Percentiles rank a stretch among this genome's conserved stretches.
Conservation (phyloP, 257 asterid genomes). For the Jacaranda copaia region DNA sequence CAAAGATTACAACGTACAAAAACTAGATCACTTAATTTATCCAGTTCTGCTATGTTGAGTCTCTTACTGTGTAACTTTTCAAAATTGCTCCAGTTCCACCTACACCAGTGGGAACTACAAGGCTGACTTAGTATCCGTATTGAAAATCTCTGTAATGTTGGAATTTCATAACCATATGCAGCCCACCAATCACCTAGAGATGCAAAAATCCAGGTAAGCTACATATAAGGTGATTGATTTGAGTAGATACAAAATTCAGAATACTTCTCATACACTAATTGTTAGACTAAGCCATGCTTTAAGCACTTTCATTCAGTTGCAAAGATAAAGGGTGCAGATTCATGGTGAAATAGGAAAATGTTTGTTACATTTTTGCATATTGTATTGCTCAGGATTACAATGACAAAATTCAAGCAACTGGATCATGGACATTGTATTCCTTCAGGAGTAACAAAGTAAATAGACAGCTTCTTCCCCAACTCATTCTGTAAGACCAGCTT, state of each 20-base stretch:
- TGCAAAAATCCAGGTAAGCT: slow-evolving; percentile 4
- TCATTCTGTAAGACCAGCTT: neutral
- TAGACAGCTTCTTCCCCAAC: neutral
- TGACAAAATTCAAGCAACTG: slow-evolving; percentile 4
- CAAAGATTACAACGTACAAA: slow-evolving; percentile 57
- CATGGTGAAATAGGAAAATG: neutral
- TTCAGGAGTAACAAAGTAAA: neutral
- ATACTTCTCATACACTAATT: neutral
- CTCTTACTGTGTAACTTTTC: slow-evolving; percentile 39
- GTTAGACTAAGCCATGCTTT: neutral
- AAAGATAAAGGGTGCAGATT: neutral
- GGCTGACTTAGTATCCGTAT: slow-evolving; percentile 54
- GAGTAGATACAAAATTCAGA: neutral
- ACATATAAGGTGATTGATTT: neutral
- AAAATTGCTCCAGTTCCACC: slow-evolving; percentile 58
- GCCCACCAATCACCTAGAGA: slow-evolving; percentile 61
- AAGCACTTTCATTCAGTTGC: neutral
- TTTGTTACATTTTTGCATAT: neutral
- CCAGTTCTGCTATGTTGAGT: slow-evolving; percentile 35
- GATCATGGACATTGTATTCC: neutral
- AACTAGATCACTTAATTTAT: slow-evolving; percentile 48
- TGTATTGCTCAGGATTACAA: neutral
- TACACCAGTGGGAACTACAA: slow-evolving; percentile 56
- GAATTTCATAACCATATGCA: slow-evolving; percentile 55
- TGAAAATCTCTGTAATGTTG: slow-evolving; percentile 54